phyloP scores from a whole-genome alignment of 176 grass and related monocot species.

The Carex myosuroides region DNA sequence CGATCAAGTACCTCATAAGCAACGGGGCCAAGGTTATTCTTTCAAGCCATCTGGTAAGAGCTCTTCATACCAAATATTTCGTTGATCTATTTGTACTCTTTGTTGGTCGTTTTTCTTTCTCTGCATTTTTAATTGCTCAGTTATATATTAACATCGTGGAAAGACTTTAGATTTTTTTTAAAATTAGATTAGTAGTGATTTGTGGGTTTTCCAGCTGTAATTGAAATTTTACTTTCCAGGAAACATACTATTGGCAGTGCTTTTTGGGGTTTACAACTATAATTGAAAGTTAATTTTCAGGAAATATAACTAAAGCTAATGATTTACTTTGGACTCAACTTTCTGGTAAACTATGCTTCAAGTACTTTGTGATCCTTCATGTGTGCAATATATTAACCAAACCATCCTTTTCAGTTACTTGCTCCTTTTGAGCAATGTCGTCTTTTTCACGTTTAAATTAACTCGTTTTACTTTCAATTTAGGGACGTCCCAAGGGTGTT shows the following conservation, averaged over 20 bases:
- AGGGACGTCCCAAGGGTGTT: constrained; percentile 44
- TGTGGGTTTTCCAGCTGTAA: neutral
- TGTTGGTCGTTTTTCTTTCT: neutral
- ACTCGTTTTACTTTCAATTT: neutral
- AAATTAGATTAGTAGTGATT: neutral
- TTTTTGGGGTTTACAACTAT: neutral
- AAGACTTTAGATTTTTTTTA: neutral
- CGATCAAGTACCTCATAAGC: constrained; percentile 32
- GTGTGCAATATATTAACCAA: neutral
- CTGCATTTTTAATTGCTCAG: neutral
- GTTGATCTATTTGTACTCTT: neutral
- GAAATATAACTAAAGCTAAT: neutral
- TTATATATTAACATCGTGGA: neutral
- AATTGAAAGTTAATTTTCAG: neutral
- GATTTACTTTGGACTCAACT: neutral
- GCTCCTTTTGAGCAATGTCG: neutral
- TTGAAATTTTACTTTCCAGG: neutral
- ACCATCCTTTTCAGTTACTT: neutral
- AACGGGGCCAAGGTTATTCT: constrained; percentile 30
- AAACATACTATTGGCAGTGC: neutral
- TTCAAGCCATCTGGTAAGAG: constrained; percentile 28
- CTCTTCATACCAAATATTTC: neutral
- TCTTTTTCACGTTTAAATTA: neutral
- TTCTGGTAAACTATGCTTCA: neutral
- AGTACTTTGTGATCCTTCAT: neutral